phyloP scores from a whole-genome alignment of 345 rosid genomes.

The Rubroshorea leprosula region DNA sequence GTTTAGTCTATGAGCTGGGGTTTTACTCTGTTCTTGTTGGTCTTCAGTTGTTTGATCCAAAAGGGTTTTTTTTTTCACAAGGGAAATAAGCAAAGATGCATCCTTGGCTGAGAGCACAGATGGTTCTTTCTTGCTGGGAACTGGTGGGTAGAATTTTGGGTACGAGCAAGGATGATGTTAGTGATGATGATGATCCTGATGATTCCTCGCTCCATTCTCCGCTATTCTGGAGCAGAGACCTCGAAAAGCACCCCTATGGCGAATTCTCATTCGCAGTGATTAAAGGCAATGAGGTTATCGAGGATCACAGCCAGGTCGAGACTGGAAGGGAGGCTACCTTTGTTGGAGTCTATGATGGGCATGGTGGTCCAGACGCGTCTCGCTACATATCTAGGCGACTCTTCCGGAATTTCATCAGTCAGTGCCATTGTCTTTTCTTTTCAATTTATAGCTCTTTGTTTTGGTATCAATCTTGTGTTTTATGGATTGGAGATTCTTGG shows the following conservation, averaged over 20 bases:
- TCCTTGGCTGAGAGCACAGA: slow-evolving; percentile 70
- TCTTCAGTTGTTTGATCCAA: not conserved
- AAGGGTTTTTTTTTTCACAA: slow-evolving; percentile 18
- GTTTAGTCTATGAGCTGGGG: not conserved
- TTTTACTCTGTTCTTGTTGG: too few relatives aligned
- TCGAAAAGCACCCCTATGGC: slow-evolving; percentile 70
- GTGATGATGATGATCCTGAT: too few relatives aligned
- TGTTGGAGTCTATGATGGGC: too few relatives aligned
- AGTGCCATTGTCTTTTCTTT: slow-evolving; percentile 16
- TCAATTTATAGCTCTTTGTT: not conserved
- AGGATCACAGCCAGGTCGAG: slow-evolving; percentile 91
- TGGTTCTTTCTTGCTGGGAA: slow-evolving; percentile 67
- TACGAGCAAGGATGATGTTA: slow-evolving; percentile 74
- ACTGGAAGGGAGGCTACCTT: slow-evolving; percentile 53
- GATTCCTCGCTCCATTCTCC: slow-evolving; percentile 36
- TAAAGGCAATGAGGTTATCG: slow-evolving; percentile 81
- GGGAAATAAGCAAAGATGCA: slow-evolving; percentile 98
- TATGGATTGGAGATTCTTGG: too few relatives aligned
- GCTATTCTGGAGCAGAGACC: slow-evolving; percentile 77
- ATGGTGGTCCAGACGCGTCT: slow-evolving; percentile 95
- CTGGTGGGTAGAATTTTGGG: slow-evolving; percentile 71
- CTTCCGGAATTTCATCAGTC: slow-evolving; percentile 68
- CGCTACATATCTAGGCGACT: slow-evolving; percentile 72
- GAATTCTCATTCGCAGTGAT: slow-evolving; percentile 83
- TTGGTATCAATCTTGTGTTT: not conserved